Base-by-base conservation (phyloP, 208 protist genomes). In the Leishmania tarentolae region DNA sequence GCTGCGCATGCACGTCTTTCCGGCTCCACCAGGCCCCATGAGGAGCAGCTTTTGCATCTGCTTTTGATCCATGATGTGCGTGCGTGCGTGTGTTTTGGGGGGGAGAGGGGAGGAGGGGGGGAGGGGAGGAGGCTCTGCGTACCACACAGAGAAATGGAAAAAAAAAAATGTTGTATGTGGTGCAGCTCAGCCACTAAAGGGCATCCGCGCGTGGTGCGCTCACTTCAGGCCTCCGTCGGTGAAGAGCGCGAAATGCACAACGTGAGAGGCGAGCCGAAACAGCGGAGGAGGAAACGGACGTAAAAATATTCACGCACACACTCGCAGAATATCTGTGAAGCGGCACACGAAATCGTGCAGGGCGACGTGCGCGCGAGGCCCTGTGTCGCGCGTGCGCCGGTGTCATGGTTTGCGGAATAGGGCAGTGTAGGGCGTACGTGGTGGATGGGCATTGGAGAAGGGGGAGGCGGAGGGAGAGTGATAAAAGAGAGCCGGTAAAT, bases 1-100 rank as follows among this genome's bases (percentile, higher is more conserved):
- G 70, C 98, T 99, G 42, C 99, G 95, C 99, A 99, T 99, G 77
- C 98, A 99, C 35, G 99, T 99, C 93, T 99, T 99, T 15, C 96
- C 96, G 3, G 92, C 93, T 15, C 92, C 91, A 78, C 92, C 91
- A 31, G 93, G 94, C 46, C 99, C 99, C 98, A 99, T 99, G 50
- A 99, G 93, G 75, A 99, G 93, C 68, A 99, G 94, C 94, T 99
- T 98, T 71, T 94, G 87, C 86, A 95, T 95, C 56, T 95, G 93
- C 47, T 92, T 87, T 46, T 94, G 90, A n/a, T 91, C 87, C 92
- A 96, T 96, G 5, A n/a, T 47, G 31, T 42, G 31, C 24, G 37
- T 35, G 53, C 46, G 52, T 28, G 21, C 15, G 28, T 21, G 13
- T 59, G 46, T 56, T 7, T 0, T 4, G 40, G 37, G 37, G 44